Conservation (phyloP, 2,329 filamentous ascomycete species). For the Neobulgaria alba region DNA sequence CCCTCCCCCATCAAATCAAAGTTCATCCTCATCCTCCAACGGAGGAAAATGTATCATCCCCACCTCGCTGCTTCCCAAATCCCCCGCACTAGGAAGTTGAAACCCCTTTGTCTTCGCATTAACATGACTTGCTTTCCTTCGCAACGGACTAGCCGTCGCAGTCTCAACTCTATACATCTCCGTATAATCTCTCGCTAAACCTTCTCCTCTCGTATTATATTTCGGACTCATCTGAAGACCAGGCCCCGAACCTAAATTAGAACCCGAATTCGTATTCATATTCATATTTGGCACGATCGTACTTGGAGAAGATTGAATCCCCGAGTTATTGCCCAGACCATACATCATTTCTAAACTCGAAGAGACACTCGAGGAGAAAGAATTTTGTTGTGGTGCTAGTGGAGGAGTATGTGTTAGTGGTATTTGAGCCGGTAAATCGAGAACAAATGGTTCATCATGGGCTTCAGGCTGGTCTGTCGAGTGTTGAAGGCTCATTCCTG, state of each 20-base stretch:
- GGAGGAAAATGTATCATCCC: no score
- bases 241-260: no score
- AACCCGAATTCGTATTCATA: neutral
- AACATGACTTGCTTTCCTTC: neutral
- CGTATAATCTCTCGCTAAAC: neutral
- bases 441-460: no score
- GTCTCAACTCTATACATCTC: neutral
- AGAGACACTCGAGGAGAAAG: neutral
- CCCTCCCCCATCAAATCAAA: no score
- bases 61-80: no score
- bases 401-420: neutral
- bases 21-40: no score
- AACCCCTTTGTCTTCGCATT: no score
- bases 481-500: neutral
- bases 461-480: no score
- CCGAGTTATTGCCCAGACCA: neutral
- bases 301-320: neutral
- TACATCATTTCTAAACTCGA: neutral
- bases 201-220: neutral
- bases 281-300: neutral
- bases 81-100: no score
- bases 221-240: no score
- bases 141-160: neutral
- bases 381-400: neutral
- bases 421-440: no score